Evolutionary conservation across 139 green algal species (phyloP), one percentile per base, ranked within the genome.

Genomic region (Haematococcus lacustris): DNA sequence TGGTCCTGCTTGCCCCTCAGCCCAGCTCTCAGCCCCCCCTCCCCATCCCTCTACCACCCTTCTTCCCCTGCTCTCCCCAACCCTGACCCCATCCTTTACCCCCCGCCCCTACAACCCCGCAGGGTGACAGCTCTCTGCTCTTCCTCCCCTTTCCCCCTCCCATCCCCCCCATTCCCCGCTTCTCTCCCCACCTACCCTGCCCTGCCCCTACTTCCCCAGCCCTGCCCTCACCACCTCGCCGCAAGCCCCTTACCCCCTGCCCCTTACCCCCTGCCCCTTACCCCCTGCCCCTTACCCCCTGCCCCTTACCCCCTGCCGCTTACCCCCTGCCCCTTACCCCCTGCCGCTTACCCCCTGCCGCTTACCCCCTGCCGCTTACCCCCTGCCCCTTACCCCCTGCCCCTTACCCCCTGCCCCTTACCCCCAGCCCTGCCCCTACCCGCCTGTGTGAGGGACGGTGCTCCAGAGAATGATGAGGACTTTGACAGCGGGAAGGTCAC

Each of bases 401-500:
- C 57, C 21, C 57, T 32, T 5, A n/a, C 57, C 26, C 57, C 23
- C 23, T 35, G 17, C 57, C 57, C 57, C 9, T 25, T 32, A 5
- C 57, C 3, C 9, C 7, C 23, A 33, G 57, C 26, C 23, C 26
- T 5, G 5, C 39, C 61, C 61, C 25, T 30, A 26, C 61, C 9
- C 26, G 61, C 30, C 3, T 7, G 61, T 43, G 7, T 21, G 57
- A 17, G 32, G 28, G 63, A 43, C 26, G 39, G 64, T 51, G 38
- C n/a, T 6, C 4, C 41, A 30, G 66, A 71, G 28, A 71, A 61
- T 60, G 66, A 71, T 28, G 26, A 40, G 26, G 32, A 32, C 41
- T 39, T 25, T n/a, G 39, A 61, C 7, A 40, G 66, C 5, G 66
- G 66, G 40, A 71, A 71, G 38, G 66, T 43, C 39, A 71, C 66